Base-by-base conservation (phyloP, 805 yeast genomes). In the Nakazawaea ambrosiae region DNA sequence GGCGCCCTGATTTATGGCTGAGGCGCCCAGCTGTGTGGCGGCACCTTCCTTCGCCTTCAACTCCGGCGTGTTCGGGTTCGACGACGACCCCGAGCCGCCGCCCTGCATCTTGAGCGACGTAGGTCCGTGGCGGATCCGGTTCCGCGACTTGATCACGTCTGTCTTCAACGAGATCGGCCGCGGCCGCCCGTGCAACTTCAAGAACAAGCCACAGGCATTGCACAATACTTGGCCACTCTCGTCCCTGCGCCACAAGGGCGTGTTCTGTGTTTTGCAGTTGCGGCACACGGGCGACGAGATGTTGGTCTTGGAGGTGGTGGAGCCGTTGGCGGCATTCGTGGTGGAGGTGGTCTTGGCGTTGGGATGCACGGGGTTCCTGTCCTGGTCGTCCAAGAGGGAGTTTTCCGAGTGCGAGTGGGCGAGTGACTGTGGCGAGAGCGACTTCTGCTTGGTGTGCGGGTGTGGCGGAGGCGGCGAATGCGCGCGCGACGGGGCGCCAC, bases 241-340 rank as follows among this genome's bases (percentile, higher is more conserved):
- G 60, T 89, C 96, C 45, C 97, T 70, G 59, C 97, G 73, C 97
- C 97, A 89, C 20, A 89, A 65, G 1, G 97, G 97, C 2, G 97
- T 89, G 2, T 92, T 89, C 41, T 87, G 83, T 2, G 97, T 89
- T 51, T 81, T 74, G 63, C 97, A 89, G 58, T 89, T 89, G 49
- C 82, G 85, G 57, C 97, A 89, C 17, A 81, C 70, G 4, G 94
- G 86, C 24, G 75, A 65, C 11, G 79, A 58, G 43, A 76, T 73
- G 49, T 73, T 78, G 14, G 78, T 67, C 47, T 76, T 78, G 14
- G 81, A 66, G n/a, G 83, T 75, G 18, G 81, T 72, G 27, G 80
- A 66, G 20, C 83, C 83, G 48, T 75, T 76, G 19, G 65, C 61
- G 23, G 73, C 65, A 42, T 68, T 75, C 25, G 76, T 70, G 10